Conservation (phyloP, 1,139 yeast species). For the Debaryomyces coudertii region DNA sequence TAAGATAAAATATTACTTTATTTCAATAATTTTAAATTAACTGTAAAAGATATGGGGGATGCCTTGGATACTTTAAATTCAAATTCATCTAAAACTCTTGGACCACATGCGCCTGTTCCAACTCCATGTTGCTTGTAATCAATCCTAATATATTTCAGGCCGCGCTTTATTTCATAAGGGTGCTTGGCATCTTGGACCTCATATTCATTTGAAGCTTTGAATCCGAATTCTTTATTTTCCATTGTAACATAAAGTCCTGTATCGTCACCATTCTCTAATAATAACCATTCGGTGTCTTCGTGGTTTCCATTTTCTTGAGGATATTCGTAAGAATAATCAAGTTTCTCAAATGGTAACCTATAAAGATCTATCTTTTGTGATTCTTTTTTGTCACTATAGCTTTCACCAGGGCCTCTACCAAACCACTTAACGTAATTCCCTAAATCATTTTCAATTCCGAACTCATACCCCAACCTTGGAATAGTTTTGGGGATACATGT, state of each 20-base stretch:
- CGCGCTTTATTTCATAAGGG: constrained; percentile 26
- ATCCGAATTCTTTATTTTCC: constrained; percentile 16
- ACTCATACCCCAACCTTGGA: constrained; percentile 23
- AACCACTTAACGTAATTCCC: constrained; percentile 27
- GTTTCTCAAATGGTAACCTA: constrained; percentile 15
- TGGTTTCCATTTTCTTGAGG: constrained; percentile 43
- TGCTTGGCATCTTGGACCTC: constrained; percentile 30
- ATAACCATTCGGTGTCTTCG: constrained; percentile 32
- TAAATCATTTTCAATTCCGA: constrained; percentile 13
- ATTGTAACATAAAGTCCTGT: constrained; percentile 9
- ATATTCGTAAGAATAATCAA: constrained; percentile 30
- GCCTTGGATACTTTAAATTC: constrained; percentile 15
- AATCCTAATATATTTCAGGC: constrained; percentile 24
- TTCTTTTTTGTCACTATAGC: constrained; percentile 33
- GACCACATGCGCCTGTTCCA: constrained; percentile 40
- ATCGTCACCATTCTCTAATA: constrained; percentile 9
- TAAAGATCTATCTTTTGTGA: constrained; percentile 28
- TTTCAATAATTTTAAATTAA: not conserved
- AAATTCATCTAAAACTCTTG: constrained; percentile 26
- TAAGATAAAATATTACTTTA: not conserved
- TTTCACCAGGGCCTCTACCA: constrained; percentile 38
- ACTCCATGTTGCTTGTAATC: constrained; percentile 37
- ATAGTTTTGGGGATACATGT: constrained; percentile 16
- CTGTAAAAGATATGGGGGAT: not conserved
- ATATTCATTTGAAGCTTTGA: constrained; percentile 24